A percentile compares a stretch with the other conserved stretches of the same genome.
Conservation (phyloP, 305 asterid genomes). For the Andrographis paniculata region DNA sequence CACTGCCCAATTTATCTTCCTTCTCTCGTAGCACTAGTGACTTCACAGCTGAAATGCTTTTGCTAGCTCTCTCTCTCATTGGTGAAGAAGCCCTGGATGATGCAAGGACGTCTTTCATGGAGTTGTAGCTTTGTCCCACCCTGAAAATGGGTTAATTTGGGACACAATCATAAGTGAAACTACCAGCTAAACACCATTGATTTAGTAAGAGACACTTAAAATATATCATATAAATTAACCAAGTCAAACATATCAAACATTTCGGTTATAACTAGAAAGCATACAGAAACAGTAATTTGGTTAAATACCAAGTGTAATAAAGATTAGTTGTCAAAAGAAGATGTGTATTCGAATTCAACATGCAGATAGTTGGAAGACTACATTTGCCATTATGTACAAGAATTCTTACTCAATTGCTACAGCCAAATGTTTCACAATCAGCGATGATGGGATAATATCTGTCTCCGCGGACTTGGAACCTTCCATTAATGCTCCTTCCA, state of each 20-base stretch:
- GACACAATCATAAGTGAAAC: conserved; percentile 13
- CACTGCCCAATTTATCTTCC: conserved; percentile 66
- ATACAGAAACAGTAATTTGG: too few species aligned
- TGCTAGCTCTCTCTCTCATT: conserved; percentile 86
- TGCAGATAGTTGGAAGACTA: conserved; percentile 6
- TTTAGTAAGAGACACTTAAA: neutral
- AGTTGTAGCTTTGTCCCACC: conserved; percentile 50
- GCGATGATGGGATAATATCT: conserved; percentile 62
- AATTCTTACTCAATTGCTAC: conserved; percentile 79
- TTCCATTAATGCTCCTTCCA: conserved; percentile 32
- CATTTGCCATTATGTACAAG: conserved; percentile 15
- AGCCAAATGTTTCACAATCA: conserved; percentile 77
- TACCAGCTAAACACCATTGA: conserved; percentile 14
- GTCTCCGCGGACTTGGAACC: conserved; percentile 36
- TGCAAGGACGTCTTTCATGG: conserved; percentile 76
- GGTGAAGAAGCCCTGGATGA: conserved; percentile 90
- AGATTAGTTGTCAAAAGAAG: conserved; percentile 1
- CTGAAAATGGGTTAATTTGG: conserved; percentile 30
- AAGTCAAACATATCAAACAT: too few species aligned
- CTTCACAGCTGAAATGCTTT: conserved; percentile 84
- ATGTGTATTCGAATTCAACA: conserved; percentile 11
- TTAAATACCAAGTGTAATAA: too few species aligned
- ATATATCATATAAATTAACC: neutral
- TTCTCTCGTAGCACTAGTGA: conserved; percentile 86
- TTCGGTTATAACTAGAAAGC: too few species aligned